phyloP scores from a whole-genome alignment of 2,329 filamentous ascomycete genomes.

The Stagonosporopsis tanaceti region DNA sequence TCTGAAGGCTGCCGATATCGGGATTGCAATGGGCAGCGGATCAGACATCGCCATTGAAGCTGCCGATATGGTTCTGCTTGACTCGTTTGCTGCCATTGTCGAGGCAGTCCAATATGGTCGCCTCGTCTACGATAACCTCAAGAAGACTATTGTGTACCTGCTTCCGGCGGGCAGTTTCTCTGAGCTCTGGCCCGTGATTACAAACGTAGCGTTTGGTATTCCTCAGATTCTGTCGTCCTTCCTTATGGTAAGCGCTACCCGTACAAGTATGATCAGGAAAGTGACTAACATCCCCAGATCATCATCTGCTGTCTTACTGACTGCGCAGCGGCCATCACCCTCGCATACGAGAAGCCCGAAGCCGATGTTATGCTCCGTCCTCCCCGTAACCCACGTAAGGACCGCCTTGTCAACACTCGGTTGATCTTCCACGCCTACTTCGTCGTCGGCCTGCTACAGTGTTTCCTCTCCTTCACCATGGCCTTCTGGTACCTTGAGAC shows the following conservation, averaged over 20 bases:
- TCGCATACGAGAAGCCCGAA: slow-evolving; percentile 80
- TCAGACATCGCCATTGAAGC: slow-evolving; percentile 70
- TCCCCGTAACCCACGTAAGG: slow-evolving; percentile 72
- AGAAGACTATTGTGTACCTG: slow-evolving; percentile 79
- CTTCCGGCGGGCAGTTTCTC: slow-evolving; percentile 77
- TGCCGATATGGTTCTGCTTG: slow-evolving; percentile 69
- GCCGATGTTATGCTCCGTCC: slow-evolving; percentile 75
- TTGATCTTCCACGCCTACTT: slow-evolving; percentile 77
- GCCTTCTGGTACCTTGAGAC: slow-evolving; percentile 52
- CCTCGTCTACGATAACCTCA: slow-evolving; percentile 80
- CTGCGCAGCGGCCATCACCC: slow-evolving; percentile 67
- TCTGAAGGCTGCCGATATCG: slow-evolving; percentile 66
- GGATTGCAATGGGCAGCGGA: slow-evolving; percentile 66
- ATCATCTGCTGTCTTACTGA: slow-evolving; percentile 75
- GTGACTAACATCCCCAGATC: slow-evolving; percentile 15
- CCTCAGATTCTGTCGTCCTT: slow-evolving; percentile 78
- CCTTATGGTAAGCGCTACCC: slow-evolving; percentile 60
- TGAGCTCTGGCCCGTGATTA: slow-evolving; percentile 78
- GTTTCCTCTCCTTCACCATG: slow-evolving; percentile 55
- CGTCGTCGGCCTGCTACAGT: slow-evolving; percentile 67
- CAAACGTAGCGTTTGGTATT: slow-evolving; percentile 74
- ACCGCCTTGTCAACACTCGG: slow-evolving; percentile 76
- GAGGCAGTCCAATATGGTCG: slow-evolving; percentile 76
- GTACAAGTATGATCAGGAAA: neutral
- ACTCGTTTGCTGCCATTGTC: slow-evolving; percentile 75